phyloP scores from a whole-genome alignment of 1,284 basidiomycete species.

The Marasmius tenuissimus region DNA sequence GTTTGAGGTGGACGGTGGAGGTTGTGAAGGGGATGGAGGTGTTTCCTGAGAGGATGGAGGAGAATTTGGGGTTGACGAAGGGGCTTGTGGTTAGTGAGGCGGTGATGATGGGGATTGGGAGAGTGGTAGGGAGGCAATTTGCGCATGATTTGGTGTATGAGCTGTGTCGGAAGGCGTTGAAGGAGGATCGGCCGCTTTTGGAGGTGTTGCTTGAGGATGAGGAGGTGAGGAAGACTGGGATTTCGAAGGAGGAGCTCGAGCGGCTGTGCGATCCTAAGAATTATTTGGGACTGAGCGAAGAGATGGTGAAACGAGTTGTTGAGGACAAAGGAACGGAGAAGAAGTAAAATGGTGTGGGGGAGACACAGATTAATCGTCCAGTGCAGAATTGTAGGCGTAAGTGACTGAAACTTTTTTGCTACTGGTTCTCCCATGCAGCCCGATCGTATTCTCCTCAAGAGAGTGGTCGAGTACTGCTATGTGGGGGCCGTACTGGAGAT shows the following conservation, averaged over 20 bases:
- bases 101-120: slow-evolving; percentile 45
- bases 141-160: slow-evolving; percentile 43
- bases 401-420: too few species aligned
- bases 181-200: slow-evolving; percentile 27
- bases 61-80: slow-evolving; percentile 35
- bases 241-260: slow-evolving; percentile 25
- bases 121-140: slow-evolving; percentile 37
- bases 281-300: slow-evolving; percentile 38
- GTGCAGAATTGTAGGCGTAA: too few species aligned
- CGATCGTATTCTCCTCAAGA: too few species aligned
- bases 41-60: slow-evolving; percentile 35
- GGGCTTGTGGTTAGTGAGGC: slow-evolving; percentile 42
- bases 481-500: too few species aligned
- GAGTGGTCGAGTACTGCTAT: too few species aligned
- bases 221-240: slow-evolving; percentile 23
- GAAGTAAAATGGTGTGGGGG: too few species aligned
- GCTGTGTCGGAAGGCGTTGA: slow-evolving; percentile 31
- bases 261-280: slow-evolving; percentile 35
- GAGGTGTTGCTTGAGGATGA: slow-evolving; percentile 31
- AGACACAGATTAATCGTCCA: too few species aligned
- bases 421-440: too few species aligned
- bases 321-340: not conserved
- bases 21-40: slow-evolving; percentile 39
- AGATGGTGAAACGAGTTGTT: slow-evolving; percentile 30
- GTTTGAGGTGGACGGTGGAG: slow-evolving; percentile 32